These are phyloP conservation scores for Candida berthetii DNA, from an alignment of 805 yeast species.

Conservation along the genomic window DNA sequence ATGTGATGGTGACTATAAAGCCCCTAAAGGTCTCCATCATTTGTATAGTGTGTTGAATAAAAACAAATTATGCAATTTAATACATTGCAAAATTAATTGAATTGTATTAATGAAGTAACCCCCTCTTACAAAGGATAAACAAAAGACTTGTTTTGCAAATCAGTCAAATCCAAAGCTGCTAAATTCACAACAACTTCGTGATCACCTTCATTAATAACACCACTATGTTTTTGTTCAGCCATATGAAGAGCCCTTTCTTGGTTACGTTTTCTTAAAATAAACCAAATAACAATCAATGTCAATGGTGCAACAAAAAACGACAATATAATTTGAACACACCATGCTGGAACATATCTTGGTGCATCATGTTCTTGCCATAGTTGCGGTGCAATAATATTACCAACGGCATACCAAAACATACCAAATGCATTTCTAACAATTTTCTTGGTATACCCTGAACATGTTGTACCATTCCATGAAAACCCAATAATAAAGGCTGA, in stretches of 20 bases:
- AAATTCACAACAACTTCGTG: constrained; percentile 21
- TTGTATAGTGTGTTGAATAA: no score
- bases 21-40: no score
- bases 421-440: constrained; percentile 37
- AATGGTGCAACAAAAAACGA: constrained; percentile 41
- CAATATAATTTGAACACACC: constrained; percentile 53
- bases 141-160: constrained; percentile 36
- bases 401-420: constrained; percentile 39
- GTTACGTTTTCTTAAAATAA: constrained; percentile 39
- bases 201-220: constrained; percentile 20
- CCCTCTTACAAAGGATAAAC: no score
- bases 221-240: constrained; percentile 14
- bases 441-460: constrained; percentile 47
- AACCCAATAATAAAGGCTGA: constrained; percentile 32
- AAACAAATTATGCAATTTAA: no score
- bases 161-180: constrained; percentile 38
- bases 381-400: constrained; percentile 52
- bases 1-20: no score
- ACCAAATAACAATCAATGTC: constrained; percentile 35
- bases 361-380: constrained; percentile 41
- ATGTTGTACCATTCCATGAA: constrained; percentile 26
- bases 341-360: constrained; percentile 39
- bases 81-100: no score
- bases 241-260: no score
- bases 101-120: no score